Percentiles rank a stretch among this genome's conserved stretches.
These are phyloP conservation scores for Pyrus bretschneideri DNA, from an alignment of 306 rosid genomes.

Conservation along the genomic window DNA sequence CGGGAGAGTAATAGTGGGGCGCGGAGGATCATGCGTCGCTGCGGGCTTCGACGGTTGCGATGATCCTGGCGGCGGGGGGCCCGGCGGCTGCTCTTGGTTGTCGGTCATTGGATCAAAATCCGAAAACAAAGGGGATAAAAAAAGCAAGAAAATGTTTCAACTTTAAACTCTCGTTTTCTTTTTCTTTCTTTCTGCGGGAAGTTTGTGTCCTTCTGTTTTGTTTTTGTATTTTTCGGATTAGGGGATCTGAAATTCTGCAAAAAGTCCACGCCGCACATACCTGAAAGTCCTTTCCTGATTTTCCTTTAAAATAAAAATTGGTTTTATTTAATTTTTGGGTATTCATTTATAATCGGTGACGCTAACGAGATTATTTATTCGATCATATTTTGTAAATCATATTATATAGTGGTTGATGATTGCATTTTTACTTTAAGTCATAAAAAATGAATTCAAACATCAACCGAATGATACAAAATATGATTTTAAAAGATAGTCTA, in stretches of 20 bases:
- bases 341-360: too few relatives aligned
- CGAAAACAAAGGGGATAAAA: not conserved
- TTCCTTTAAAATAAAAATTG: not conserved
- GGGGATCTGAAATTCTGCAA: constrained; percentile 46
- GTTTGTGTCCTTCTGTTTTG: not conserved
- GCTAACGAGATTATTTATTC: too few relatives aligned
- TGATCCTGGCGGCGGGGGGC: constrained; percentile 2
- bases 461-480: too few relatives aligned
- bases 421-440: too few relatives aligned
- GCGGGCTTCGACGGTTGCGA: constrained; percentile 25
- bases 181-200: not conserved
- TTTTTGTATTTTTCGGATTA: not conserved
- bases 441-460: too few relatives aligned
- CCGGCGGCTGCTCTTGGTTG: constrained; percentile 18
- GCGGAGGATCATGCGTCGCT: constrained; percentile 15
- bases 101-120: constrained; percentile 37
- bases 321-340: not conserved
- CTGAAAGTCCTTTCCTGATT: not conserved
- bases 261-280: constrained; percentile 60
- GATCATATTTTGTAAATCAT: too few relatives aligned
- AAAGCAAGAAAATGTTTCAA: not conserved
- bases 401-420: fast-evolving
- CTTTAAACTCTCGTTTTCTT: not conserved
- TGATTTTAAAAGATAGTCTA: too few relatives aligned
- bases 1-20: constrained; percentile 52